Evolutionary conservation across 768 basidiomycete species (phyloP).

Genomic region (Lentinula edodes): DNA sequence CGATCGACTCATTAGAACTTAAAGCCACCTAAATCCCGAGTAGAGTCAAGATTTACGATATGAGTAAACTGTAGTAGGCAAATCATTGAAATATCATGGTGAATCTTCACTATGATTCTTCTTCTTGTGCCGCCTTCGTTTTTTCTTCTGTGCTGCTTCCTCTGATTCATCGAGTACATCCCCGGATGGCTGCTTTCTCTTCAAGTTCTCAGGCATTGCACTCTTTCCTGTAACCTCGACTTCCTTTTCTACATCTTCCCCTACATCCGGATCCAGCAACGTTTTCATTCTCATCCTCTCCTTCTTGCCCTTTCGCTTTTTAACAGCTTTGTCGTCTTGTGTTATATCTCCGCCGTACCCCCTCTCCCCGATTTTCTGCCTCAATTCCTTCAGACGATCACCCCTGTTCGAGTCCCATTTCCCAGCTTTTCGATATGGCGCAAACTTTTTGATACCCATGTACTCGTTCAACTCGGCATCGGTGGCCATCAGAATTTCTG

Average conservation of each 20-base stretch:
- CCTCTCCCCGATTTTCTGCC: conserved; percentile 50
- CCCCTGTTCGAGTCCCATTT: conserved; percentile 61
- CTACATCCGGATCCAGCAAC: conserved; percentile 17
- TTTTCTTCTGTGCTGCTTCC: background rate
- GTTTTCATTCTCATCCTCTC: conserved; percentile 51
- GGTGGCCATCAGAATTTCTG: conserved; percentile 85
- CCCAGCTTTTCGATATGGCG: conserved; percentile 72
- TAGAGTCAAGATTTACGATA: too few relatives aligned
- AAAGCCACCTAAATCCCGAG: background rate
- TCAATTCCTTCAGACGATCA: conserved; percentile 69
- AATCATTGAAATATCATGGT: background rate
- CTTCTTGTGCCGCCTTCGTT: conserved; percentile 14
- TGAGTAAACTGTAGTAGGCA: background rate
- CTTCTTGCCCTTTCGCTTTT: conserved; percentile 70
- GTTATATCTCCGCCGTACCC: conserved; percentile 15
- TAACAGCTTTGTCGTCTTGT: conserved; percentile 25
- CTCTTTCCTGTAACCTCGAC: conserved; percentile 4
- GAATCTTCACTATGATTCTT: conserved; percentile 8
- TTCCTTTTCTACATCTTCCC: conserved; percentile 10
- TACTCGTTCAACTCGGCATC: conserved; percentile 93
- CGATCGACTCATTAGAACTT: too few relatives aligned
- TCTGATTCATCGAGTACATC: background rate
- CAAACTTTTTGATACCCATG: conserved; percentile 83
- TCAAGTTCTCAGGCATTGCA: background rate
- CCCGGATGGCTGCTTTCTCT: background rate